A percentile compares a stretch with the other conserved stretches of the same genome.
Evolutionary conservation across 2,329 filamentous ascomycete species (phyloP).

Genomic region (Aureobasidium musti): DNA sequence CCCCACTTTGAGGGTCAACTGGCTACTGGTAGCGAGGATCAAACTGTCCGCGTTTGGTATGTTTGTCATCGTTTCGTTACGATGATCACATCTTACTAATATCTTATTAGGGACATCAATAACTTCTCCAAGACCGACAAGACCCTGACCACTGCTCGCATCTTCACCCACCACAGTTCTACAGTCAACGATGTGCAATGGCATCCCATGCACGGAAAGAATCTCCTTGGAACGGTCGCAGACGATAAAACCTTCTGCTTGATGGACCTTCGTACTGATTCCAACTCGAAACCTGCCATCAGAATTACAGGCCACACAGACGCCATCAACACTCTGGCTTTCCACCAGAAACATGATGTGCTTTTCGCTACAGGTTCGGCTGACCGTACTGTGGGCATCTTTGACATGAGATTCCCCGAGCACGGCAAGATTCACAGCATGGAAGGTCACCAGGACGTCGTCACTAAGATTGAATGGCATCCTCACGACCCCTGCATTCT

Average conservation of each 20-base stretch:
- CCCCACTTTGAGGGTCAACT: conserved; percentile 79
- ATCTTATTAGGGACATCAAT: conserved; percentile 83
- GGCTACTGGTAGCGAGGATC: conserved; percentile 88
- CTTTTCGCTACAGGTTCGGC: conserved; percentile 90
- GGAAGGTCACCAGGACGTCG: conserved; percentile 83
- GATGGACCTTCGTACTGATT: conserved; percentile 73
- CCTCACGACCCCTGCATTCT: conserved; percentile 85
- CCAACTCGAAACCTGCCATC: conserved; percentile 54
- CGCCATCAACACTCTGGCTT: conserved; percentile 93
- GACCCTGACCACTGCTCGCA: conserved; percentile 68
- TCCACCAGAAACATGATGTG: conserved; percentile 89
- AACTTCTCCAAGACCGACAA: conserved; percentile 70
- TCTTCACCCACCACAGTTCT: conserved; percentile 83
- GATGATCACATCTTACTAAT: conserved; percentile 60
- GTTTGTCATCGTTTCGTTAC: conserved; percentile 35
- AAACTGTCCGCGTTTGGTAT: conserved; percentile 87
- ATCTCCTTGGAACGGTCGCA: conserved; percentile 88
- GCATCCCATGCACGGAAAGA: conserved; percentile 75
- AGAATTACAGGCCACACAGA: conserved; percentile 79
- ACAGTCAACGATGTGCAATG: conserved; percentile 98
- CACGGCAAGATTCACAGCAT: conserved; percentile 88
- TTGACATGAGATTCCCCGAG: conserved; percentile 71
- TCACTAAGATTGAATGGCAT: conserved; percentile 94
- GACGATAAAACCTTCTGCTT: conserved; percentile 94
- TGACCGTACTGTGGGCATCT: conserved; percentile 92